Conservation (phyloP, 768 basidiomycete genomes). For the Pholiota molesta region DNA sequence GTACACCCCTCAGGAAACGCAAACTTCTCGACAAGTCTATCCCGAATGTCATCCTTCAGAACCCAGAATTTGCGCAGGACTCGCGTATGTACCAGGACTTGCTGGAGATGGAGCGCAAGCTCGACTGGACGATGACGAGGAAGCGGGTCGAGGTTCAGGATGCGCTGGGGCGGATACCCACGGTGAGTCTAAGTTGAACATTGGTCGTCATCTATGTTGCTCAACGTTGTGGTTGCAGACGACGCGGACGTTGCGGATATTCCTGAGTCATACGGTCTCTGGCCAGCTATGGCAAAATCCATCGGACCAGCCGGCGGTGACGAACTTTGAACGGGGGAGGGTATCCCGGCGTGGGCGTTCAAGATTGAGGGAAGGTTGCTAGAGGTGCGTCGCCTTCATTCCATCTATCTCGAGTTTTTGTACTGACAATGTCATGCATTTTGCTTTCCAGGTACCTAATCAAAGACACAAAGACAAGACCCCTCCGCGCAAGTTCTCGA, state of each 20-base stretch:
- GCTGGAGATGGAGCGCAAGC: constrained; percentile 84
- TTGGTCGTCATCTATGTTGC: not conserved
- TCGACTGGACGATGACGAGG: constrained; percentile 94
- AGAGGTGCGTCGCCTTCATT: constrained; percentile 52
- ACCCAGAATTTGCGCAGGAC: constrained; percentile 77
- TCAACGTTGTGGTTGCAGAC: constrained; percentile 47
- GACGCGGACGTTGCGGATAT: constrained; percentile 81
- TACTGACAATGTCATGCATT: not conserved
- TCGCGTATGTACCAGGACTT: constrained; percentile 87
- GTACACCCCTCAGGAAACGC: constrained; percentile 52
- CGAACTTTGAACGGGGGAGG: constrained; percentile 83
- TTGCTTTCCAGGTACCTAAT: constrained; percentile 52
- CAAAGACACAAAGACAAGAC: constrained; percentile 65
- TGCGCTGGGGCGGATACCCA: constrained; percentile 72
- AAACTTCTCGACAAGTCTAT: constrained; percentile 82
- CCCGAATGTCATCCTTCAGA: constrained; percentile 74
- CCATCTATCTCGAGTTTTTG: not conserved
- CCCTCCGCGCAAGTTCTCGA: constrained; percentile 79
- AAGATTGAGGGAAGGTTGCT: constrained; percentile 87
- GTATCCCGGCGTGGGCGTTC: constrained; percentile 87
- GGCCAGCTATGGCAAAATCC: constrained; percentile 80
- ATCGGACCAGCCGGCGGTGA: constrained; percentile 45
- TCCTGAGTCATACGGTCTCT: constrained; percentile 86
- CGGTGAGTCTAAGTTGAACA: constrained; percentile 43
- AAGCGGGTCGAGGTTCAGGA: constrained; percentile 93